Percentiles rank a stretch among this genome's conserved stretches.
Evolutionary conservation across 352 stramenopile genomes (phyloP).

Genomic region (Phytophthora fragariae): DNA sequence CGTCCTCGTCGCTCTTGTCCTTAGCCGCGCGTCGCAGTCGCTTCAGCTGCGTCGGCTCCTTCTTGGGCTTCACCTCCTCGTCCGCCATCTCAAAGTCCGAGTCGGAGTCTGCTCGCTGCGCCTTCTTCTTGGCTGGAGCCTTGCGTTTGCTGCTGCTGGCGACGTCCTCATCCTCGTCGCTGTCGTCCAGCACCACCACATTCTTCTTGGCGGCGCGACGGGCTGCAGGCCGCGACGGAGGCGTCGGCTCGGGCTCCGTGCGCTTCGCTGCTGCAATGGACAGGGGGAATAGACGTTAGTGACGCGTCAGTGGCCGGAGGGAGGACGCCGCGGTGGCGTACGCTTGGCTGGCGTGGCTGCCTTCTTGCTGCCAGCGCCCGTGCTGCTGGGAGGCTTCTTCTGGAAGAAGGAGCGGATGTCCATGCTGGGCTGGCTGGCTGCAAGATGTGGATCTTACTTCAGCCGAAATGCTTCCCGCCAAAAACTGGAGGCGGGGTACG

Average conservation of each 20-base stretch:
- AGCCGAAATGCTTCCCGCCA: constrained; percentile 23
- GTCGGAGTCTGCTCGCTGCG: constrained; percentile 34
- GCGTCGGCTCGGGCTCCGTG: constrained; percentile 42
- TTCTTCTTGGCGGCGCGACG: constrained; percentile 46
- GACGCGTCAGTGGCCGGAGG: neutral
- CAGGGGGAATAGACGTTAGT: constrained; percentile 4
- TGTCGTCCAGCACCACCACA: constrained; percentile 67
- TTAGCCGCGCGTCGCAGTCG: constrained; percentile 16
- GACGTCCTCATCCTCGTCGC: constrained; percentile 48
- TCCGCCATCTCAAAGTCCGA: constrained; percentile 53
- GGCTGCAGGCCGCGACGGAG: constrained; percentile 24
- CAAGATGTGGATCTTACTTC: constrained; percentile 27
- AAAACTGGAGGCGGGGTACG: constrained; percentile 13
- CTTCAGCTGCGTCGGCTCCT: constrained; percentile 22
- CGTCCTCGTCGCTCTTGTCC: constrained; percentile 25
- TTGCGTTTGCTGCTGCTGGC: constrained; percentile 30
- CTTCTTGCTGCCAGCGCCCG: constrained; percentile 36
- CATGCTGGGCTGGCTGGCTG: constrained; percentile 37
- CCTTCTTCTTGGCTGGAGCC: constrained; percentile 35
- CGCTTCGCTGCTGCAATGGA: constrained; percentile 22
- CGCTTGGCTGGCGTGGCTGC: constrained; percentile 32
- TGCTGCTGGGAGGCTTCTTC: constrained; percentile 46
- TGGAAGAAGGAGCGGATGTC: constrained; percentile 90
- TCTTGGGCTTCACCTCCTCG: constrained; percentile 28
- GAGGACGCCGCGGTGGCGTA: constrained; percentile 12